Percentiles rank a stretch among this genome's conserved stretches.
phyloP scores from a whole-genome alignment of 2,329 filamentous ascomycete species.

The Xylariaceae sp. region DNA sequence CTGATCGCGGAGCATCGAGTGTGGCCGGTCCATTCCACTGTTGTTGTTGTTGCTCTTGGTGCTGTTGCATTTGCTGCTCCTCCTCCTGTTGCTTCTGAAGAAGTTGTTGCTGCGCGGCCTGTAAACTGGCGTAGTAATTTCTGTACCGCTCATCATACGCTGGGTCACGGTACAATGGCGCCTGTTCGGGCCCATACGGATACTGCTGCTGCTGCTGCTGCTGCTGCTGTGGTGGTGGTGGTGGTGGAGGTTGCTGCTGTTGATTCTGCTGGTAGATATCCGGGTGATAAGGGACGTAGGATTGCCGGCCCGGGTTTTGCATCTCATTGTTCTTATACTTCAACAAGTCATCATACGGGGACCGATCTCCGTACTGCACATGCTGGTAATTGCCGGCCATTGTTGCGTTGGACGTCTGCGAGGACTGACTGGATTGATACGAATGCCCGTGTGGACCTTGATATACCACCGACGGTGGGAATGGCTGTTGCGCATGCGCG shows the following conservation, averaged over 20 bases:
- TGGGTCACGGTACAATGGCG: constrained; percentile 17
- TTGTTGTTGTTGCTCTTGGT: constrained; percentile 18
- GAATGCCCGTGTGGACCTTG: constrained; percentile 15
- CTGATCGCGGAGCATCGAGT: constrained; percentile 7
- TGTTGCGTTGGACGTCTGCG: constrained; percentile 6
- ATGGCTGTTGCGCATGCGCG: constrained; percentile 8
- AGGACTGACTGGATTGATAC: constrained; percentile 22
- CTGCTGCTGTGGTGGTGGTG: constrained; percentile 11
- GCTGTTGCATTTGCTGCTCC: constrained; percentile 13
- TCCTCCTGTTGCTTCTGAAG: constrained; percentile 7
- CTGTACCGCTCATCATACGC: constrained; percentile 20
- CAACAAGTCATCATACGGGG: constrained; percentile 14
- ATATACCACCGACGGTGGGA: constrained; percentile 16
- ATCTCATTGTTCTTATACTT: constrained; percentile 15
- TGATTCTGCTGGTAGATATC: constrained; percentile 16
- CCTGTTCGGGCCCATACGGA: constrained; percentile 15
- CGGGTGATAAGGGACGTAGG: constrained; percentile 23
- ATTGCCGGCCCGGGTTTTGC: constrained; percentile 7
- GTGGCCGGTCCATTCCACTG: not conserved
- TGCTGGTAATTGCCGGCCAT: constrained; percentile 5
- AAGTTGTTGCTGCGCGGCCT: constrained; percentile 11
- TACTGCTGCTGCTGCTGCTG: constrained; percentile 17
- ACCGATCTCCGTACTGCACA: constrained; percentile 10
- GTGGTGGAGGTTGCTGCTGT: constrained; percentile 11
- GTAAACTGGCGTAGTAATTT: constrained; percentile 20